Conservation (phyloP, 495 filamentous ascomycete species). For the Xanthoparmelia taractica region DNA sequence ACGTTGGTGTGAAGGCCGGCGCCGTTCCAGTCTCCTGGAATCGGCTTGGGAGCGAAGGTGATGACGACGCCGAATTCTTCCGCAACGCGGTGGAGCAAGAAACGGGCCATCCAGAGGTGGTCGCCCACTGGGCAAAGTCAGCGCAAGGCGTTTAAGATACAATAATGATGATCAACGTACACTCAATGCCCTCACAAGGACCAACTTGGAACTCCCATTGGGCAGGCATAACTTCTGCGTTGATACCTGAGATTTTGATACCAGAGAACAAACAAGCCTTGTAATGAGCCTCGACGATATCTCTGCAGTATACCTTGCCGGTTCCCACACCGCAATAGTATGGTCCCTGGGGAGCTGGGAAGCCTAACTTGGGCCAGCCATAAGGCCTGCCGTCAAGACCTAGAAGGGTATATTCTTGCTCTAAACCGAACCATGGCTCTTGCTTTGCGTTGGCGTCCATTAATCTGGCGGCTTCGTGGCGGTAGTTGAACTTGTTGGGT, state of each 20-base stretch:
- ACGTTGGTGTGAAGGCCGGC: conserved; percentile 97
- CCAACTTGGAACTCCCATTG: conserved; percentile 99
- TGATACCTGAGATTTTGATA: conserved; percentile 94
- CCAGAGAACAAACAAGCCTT: conserved; percentile 89
- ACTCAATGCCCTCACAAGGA: conserved; percentile 82
- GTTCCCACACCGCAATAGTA: conserved; percentile 99
- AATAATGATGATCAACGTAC: conserved; percentile 37
- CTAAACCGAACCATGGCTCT: conserved; percentile 94
- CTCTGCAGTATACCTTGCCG: conserved; percentile 95
- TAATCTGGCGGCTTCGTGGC: conserved; percentile 76
- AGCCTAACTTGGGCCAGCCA: conserved; percentile 94
- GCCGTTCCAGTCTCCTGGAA: conserved; percentile 99
- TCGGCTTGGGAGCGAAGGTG: conserved; percentile 95
- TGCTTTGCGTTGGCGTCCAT: conserved; percentile 81
- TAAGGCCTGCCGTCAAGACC: conserved; percentile 80
- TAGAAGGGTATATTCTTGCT: conserved; percentile 95
- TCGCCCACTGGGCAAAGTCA: conserved; percentile 65
- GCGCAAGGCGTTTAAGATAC: conserved; percentile 5
- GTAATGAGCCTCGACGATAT: conserved; percentile 98
- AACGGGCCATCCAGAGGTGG: conserved; percentile 94
- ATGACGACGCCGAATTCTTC: conserved; percentile 97
- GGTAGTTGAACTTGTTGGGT: conserved; percentile 98
- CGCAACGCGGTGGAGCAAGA: conserved; percentile 90
- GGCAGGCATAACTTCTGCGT: conserved; percentile 96
- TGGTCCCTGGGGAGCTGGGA: conserved; percentile 91